Evolutionary conservation across 768 basidiomycete genomes (phyloP), one percentile per base, ranked within the genome.

Genomic region (Psilocybe cubensis): DNA sequence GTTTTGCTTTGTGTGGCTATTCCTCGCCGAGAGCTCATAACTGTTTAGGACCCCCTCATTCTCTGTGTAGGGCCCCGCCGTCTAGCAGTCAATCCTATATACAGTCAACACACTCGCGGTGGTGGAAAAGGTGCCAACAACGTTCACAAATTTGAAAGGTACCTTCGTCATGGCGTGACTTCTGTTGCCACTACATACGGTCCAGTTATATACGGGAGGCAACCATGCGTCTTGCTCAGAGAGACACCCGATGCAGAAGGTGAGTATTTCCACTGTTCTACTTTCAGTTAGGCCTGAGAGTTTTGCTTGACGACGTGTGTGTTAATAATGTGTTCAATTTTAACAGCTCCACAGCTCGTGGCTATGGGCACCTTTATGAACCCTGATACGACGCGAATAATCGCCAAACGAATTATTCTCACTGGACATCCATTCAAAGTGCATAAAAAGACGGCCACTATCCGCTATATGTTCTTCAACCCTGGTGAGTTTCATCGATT

Each of bases 401-500:
- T 95, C 58, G 88, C 94, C 43, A 99, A 99, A 72, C 88, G 96
- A n/a, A 84, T 96, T 72, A 83, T 98, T 61, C 80, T 99, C 42
- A 95, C 96, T 2, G 96, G 96, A 0, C 95, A 97, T 73, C 96
- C 96, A 1, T 92, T 94, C 85, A 96, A 95, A 68, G 88, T 98
- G 1, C 96, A 98, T 81, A 94, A 94, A 70, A 95, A 94, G 79
- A 94, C 93, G 4, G 96, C 96, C 2, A 98, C 96, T 5, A 88
- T 99, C 64, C 88, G 96, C 54, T 98, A 98, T 78, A 92, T 99
- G 93, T 98, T 98, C 78, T 98, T 99, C 83, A 89, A 96, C 72
- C 65, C 87, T 38, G 89, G 90, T 91, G 62, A 27, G 80, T 58
- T 55, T 55, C 28, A 46, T 46, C 49, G 24, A 54, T 56, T 44